Percentiles rank a stretch among this genome's conserved stretches.
These are phyloP conservation scores for Dactylellina parvicollis DNA, from an alignment of 2,329 filamentous ascomycete species.

Conservation along the genomic window DNA sequence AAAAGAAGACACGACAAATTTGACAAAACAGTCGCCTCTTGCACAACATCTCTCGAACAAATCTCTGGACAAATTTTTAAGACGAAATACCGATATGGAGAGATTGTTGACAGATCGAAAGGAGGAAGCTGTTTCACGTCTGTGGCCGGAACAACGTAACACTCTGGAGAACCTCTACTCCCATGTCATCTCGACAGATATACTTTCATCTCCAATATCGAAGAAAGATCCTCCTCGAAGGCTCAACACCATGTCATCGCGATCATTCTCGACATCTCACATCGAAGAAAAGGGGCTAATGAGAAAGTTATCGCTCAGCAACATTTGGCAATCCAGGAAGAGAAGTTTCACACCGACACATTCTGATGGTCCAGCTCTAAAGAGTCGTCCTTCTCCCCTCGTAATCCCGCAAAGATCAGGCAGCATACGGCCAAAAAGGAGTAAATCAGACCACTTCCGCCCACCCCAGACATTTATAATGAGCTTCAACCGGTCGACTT, in stretches of 20 bases:
- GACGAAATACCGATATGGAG: conserved; percentile 34
- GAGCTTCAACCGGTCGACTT: conserved; percentile 13
- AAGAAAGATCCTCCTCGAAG: conserved; percentile 37
- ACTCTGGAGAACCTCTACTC: conserved; percentile 50
- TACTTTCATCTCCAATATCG: conserved; percentile 31
- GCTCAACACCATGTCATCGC: conserved; percentile 18
- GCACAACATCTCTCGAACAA: conserved; percentile 30
- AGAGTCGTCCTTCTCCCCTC: conserved; percentile 34
- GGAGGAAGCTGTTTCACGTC: conserved; percentile 47
- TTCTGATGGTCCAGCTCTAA: conserved; percentile 11
- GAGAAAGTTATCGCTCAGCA: conserved; percentile 39
- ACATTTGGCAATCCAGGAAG: conserved; percentile 49
- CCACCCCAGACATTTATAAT: conserved; percentile 15
- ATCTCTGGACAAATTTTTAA: conserved; percentile 38
- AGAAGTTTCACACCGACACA: conserved; percentile 43
- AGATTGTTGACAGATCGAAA: conserved; percentile 28
- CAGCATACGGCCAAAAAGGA: conserved; percentile 35
- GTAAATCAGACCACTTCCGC: conserved; percentile 45
- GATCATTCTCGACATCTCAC: conserved; percentile 36
- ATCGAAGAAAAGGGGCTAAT: conserved; percentile 41
- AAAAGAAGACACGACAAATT: conserved; percentile 13
- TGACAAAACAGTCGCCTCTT: conserved; percentile 4
- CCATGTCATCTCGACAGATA: conserved; percentile 48
- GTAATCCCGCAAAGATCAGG: conserved; percentile 33
- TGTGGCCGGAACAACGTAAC: conserved; percentile 52